phyloP scores from a whole-genome alignment of 345 rosid genomes.

The Eucalyptus curtisii region DNA sequence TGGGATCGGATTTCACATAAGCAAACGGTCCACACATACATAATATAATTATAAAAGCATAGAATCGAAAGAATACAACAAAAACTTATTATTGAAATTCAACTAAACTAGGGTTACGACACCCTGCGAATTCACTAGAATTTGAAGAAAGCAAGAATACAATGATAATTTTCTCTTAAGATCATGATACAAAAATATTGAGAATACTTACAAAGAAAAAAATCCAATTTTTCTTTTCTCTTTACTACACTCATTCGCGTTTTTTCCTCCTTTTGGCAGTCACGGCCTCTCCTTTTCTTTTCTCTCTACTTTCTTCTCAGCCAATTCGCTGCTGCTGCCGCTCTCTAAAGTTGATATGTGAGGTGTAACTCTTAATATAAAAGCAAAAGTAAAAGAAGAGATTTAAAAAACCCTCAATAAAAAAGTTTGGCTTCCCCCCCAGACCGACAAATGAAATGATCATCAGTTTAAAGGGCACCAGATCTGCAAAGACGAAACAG shows the following conservation, averaged over 20 bases:
- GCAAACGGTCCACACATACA: neutral
- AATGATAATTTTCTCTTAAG: neutral
- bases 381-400: neutral
- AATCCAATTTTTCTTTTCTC: too few relatives aligned
- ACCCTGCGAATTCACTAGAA: fast-evolving
- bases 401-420: neutral
- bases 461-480: neutral
- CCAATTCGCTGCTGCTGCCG: neutral
- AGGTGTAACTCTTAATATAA: neutral
- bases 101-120: neutral
- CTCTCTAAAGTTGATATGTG: neutral
- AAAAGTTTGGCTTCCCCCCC: neutral
- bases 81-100: neutral
- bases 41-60: too few relatives aligned
- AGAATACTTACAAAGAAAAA: neutral
- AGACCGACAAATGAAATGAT: neutral
- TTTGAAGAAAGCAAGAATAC: neutral
- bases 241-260: neutral
- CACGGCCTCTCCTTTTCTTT: neutral
- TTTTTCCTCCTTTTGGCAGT: neutral
- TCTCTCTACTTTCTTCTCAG: neutral
- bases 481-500: neutral
- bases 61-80: neutral
- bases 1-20: neutral
- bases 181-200: neutral